Evolutionary conservation across 2,329 filamentous ascomycete species (phyloP).

Genomic region (Aspergillus fructus): DNA sequence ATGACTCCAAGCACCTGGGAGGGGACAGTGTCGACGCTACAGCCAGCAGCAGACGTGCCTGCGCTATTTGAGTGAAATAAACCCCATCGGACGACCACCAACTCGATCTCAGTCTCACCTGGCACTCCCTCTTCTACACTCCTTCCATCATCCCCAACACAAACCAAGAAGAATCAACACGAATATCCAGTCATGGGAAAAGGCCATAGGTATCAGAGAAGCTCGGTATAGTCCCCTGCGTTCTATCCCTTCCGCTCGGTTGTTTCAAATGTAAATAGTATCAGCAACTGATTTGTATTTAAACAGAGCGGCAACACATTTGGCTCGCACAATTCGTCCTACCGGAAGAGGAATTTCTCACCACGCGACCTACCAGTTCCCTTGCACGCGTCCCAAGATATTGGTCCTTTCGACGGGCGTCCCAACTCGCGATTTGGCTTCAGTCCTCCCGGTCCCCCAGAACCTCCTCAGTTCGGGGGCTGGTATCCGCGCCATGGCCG

Average conservation of each 20-base stretch:
- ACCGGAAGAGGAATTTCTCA: neutral
- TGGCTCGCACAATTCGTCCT: neutral
- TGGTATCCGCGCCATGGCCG: neutral
- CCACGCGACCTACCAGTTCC: neutral
- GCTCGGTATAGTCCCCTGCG: neutral
- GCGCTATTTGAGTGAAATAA: neutral
- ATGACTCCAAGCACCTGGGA: neutral
- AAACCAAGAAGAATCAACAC: neutral
- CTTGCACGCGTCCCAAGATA: neutral
- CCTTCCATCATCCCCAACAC: neutral
- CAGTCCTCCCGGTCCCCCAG: neutral
- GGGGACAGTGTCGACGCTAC: neutral
- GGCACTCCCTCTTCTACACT: neutral
- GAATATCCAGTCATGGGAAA: neutral
- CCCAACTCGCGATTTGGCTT: neutral
- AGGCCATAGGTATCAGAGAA: conserved; percentile 6
- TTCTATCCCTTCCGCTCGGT: neutral
- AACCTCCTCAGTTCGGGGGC: neutral
- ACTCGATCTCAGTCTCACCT: neutral
- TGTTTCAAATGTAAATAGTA: neutral
- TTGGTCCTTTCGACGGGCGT: neutral
- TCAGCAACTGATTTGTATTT: neutral
- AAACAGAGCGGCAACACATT: conserved; percentile 1
- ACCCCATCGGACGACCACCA: neutral
- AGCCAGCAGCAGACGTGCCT: conserved; percentile 5